Base-by-base conservation (phyloP, 1,139 yeast genomes). In the Candida sp. region DNA sequence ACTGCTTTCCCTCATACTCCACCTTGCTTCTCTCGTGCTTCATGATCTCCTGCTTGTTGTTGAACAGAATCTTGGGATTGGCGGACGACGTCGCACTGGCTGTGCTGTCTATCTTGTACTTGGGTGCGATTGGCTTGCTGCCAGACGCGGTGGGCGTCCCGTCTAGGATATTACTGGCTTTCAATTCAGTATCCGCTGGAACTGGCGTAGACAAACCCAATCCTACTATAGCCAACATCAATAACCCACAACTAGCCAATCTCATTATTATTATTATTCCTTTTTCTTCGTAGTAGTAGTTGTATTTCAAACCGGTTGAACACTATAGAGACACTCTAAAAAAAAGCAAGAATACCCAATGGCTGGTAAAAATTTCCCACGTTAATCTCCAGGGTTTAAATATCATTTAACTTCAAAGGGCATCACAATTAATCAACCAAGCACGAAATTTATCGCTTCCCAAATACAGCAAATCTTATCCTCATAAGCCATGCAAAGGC, bases 181-280 rank as follows among this genome's bases (percentile, higher is more conserved):
- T 61, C 37, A 66, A 58, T 35, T 57, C 59, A 22, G 59, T 47
- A 47, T 67, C 58, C 25, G 70, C 70, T 5, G 71, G 70, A 11
- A 68, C 56, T 6, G 70, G 69, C 2, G 72, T 66, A 22, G 51
- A 35, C 32, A 49, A 33, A 30, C 26, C n/a, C 7, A 48, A 32
- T 26, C 45, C 28, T 30, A 49, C 23, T 11, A 48, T 17, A 17
- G 41, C 44, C 11, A 45, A 38, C 17, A 45, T 25, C 17, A 17
- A 17, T 17, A 17, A 17, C 17, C 17, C 17, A 17, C 17, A 17
- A 12, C 26, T 27, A 34, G 35, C 22, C n/a, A 43, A 3, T 3
- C 12, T 38, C 42, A 38, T 38, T n/a, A n/a, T 26, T 5, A 6
- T 33, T n/a, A n/a, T n/a, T n/a, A n/a, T n/a, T n/a, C n/a, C n/a